Evolutionary conservation across 192 early-diverging fungal species (phyloP), one percentile per base, ranked within the genome.

Genomic region (Coemansia sp.): DNA sequence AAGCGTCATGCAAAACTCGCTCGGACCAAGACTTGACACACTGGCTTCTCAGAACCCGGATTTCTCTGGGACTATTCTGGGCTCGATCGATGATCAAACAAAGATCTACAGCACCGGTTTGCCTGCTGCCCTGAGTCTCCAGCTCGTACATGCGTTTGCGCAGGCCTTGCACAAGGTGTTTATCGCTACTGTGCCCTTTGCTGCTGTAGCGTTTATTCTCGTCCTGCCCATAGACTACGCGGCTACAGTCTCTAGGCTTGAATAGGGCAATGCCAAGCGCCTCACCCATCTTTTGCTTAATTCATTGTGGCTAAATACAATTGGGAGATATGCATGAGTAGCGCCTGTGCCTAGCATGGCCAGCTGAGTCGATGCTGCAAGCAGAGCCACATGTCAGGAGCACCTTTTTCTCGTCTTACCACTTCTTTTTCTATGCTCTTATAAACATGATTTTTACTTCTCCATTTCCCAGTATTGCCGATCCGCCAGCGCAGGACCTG

Each of bases 1-100:
- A 42, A 85, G 84, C 58, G 65, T 87, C 25, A 84, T 89, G 67
- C 86, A 87, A 70, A 91, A 91, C 74, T 84, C 86, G 58, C 68
- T 86, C 19, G 41, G 36, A 20, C 32, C 31, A 24, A 62, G 79
- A 19, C 51, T 86, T 19, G 57, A 42, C 3, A 37, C 43, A 25
- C 36, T 65, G 60, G 70, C 63, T 41, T 73, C 17, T 17, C 54
- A 39, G 64, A 79, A 84, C 7, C 58, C 84, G 0, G 19, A 19
- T 2, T 42, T 70, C 15, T 77, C 75, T 0, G 63, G 62, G 15
- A 42, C 75, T 1, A 46, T 80, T 36, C 35, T 35, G 11, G 56
- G 32, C 7, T 38, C 68, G 6, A 38, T 70, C 20, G 68, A 68
- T 25, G 61, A 80, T 35, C 72, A 71, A 46, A 9, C 49, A 8